These are phyloP conservation scores for Pyrus communis DNA, from an alignment of 306 rosid species.

Conservation along the genomic window DNA sequence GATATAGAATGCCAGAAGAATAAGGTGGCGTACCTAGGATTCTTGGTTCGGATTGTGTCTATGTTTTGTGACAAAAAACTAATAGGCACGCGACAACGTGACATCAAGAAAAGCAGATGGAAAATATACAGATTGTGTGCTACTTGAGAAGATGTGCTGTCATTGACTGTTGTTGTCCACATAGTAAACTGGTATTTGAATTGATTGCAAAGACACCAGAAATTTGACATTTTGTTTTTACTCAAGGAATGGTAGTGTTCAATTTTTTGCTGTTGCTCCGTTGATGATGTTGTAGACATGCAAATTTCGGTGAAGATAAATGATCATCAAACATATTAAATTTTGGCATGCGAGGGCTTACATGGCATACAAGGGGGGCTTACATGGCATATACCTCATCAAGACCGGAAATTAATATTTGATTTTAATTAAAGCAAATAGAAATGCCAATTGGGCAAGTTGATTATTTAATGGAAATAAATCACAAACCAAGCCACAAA, in stretches of 20 bases:
- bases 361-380: too few species aligned
- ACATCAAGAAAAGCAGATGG: background rate
- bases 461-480: too few species aligned
- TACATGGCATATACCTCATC: too few species aligned
- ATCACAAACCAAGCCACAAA: too few species aligned
- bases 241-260: background rate
- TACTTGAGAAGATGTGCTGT: constrained; percentile 3
- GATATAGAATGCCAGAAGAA: background rate
- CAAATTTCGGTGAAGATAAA: too few species aligned
- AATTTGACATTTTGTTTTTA: background rate
- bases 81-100: background rate
- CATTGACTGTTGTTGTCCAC: background rate
- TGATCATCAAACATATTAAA: too few species aligned
- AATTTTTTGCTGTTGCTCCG: background rate
- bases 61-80: background rate
- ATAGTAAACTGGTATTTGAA: background rate
- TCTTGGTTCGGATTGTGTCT: background rate
- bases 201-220: background rate
- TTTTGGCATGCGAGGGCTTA: too few species aligned
- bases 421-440: too few species aligned
- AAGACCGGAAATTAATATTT: too few species aligned
- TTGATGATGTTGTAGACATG: too few species aligned
- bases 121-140: background rate
- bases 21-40: constrained; percentile 1
- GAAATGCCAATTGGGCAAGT: too few species aligned